Evolutionary conservation across 2,329 filamentous ascomycete species (phyloP).

Genomic region (Laburnicola sp.): DNA sequence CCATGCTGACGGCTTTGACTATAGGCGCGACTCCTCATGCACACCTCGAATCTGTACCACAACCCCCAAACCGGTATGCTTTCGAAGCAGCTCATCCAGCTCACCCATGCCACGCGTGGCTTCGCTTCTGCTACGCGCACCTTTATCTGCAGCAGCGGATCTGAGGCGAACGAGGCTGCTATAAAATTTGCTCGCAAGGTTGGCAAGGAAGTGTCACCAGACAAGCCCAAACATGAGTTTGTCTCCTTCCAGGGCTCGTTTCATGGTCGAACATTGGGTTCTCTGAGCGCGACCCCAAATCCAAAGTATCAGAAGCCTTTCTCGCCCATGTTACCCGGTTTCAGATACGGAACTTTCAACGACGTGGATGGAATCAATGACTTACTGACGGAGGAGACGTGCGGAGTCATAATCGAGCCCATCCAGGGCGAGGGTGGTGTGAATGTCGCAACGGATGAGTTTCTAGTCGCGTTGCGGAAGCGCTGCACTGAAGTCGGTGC

Average conservation of each 20-base stretch:
- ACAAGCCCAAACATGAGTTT: constrained; percentile 74
- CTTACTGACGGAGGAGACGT: constrained; percentile 82
- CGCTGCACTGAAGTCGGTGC: constrained; percentile 86
- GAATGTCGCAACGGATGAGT: constrained; percentile 78
- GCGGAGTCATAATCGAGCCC: constrained; percentile 93
- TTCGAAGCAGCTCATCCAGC: constrained; percentile 80
- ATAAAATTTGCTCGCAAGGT: constrained; percentile 96
- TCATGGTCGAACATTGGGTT: constrained; percentile 95
- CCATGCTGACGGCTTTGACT: constrained; percentile 17
- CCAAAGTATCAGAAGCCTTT: constrained; percentile 97
- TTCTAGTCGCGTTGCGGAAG: constrained; percentile 78
- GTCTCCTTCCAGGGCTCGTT: constrained; percentile 92
- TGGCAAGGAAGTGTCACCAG: constrained; percentile 73
- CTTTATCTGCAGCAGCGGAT: constrained; percentile 95
- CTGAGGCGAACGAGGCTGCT: constrained; percentile 95
- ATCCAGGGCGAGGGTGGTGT: constrained; percentile 97
- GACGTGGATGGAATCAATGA: constrained; percentile 71
- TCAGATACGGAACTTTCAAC: constrained; percentile 84
- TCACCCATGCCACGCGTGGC: constrained; percentile 74
- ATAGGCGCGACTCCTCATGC: constrained; percentile 70
- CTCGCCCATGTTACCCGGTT: constrained; percentile 91
- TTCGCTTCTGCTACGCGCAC: constrained; percentile 80
- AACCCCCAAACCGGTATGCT: constrained; percentile 93
- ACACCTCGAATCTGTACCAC: constrained; percentile 95
- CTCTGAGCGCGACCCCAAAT: constrained; percentile 93